Evolutionary conservation across 1,139 yeast genomes (phyloP), one percentile per base, ranked within the genome.

Genomic region (Pichia sp.): DNA sequence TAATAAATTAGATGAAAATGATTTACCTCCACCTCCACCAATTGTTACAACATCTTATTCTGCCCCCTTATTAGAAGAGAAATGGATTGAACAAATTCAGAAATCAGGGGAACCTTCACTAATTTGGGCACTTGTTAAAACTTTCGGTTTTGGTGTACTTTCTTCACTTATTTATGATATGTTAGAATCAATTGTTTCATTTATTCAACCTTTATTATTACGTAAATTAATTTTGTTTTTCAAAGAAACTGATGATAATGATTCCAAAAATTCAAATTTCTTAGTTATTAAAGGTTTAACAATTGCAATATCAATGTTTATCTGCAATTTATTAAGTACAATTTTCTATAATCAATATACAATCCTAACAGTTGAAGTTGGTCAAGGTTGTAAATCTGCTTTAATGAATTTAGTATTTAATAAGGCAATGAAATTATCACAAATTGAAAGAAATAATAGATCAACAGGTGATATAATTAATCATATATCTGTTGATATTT

Each of bases 381-480:
- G 75, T 2, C 58, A 76, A 37, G 72, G 77, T 19, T 63, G 69
- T 38, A 71, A 74, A 47, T 71, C 78, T 3, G 66, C 78, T 0
- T 55, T 77, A 40, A 67, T 70, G 59, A 61, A 76, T 2, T 49
- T 77, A 43, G 58, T 77, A 12, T 78, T 71, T 51, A 68, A 70
- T 33, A 77, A 77, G 50, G 64, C 77, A 0, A 58, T 77, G 46
- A 62, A 52, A 18, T 54, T 77, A 7, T 71, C 81, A 1, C 64
- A 70, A 4, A 69, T 68, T 21, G 66, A 78, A 7, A 62, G 72
- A 40, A 60, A 63, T 28, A 62, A 64, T 15, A 62, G 69, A 30
- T 59, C 79, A 1, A 66, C 78, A 0, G 84, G 83, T 50, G 81
- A 76, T 43, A 72, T 77, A 34, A 61, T 77, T 39, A 77, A 76